Conservation (phyloP, 2,329 filamentous ascomycete species). For the Paraphaeosphaeria minitans region DNA sequence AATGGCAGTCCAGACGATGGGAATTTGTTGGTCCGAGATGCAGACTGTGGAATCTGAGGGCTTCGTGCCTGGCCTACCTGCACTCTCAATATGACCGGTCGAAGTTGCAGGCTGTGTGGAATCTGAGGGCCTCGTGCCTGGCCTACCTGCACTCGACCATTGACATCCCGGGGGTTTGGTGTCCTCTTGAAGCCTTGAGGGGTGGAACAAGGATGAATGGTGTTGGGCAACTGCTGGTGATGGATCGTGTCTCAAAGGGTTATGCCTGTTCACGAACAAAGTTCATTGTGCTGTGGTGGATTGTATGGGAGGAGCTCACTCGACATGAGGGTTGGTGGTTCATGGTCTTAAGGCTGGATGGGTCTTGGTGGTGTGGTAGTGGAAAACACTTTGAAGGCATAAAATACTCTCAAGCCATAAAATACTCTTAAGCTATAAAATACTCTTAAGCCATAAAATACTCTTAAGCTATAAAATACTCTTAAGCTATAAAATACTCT, state of each 20-base stretch:
- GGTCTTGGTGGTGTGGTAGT: neutral
- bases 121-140: neutral
- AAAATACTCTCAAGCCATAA: neutral
- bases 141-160: conserved; percentile 4
- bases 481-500: too few relatives aligned
- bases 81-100: too few relatives aligned
- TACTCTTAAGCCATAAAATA: neutral
- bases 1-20: neutral
- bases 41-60: conserved; percentile 12
- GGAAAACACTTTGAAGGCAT: too few relatives aligned
- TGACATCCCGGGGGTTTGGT: neutral
- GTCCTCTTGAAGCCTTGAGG: neutral
- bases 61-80: conserved; percentile 12
- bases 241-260: neutral
- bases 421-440: neutral
- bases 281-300: neutral
- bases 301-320: neutral
- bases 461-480: too few relatives aligned
- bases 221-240: neutral
- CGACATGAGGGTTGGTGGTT: too few relatives aligned
- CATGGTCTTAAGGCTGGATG: neutral
- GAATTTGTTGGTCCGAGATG: neutral
- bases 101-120: conserved; percentile 8
- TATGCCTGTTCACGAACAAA: neutral
- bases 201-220: neutral